These are phyloP conservation scores for Myotisia sp. DNA, from an alignment of 2,329 filamentous ascomycete species.

Conservation along the genomic window DNA sequence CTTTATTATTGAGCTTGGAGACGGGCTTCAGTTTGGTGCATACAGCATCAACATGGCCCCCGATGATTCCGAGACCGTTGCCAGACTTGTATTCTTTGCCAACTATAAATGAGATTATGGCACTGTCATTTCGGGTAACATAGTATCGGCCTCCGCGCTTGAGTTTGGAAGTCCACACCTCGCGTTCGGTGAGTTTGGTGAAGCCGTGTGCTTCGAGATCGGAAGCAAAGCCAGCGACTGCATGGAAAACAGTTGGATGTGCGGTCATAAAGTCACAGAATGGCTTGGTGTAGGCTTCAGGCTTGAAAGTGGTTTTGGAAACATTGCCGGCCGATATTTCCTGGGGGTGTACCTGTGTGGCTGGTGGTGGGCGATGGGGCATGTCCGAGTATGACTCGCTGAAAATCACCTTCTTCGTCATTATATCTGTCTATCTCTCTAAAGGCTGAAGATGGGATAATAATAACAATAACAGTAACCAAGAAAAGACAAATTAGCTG, in stretches of 20 bases:
- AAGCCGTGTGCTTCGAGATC: conserved; percentile 62
- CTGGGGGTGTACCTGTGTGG: no score
- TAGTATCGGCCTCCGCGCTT: conserved; percentile 78
- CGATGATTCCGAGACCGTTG: conserved; percentile 76
- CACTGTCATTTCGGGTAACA: conserved; percentile 69
- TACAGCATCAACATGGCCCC: conserved; percentile 83
- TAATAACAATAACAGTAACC: no score
- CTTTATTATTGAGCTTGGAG: conserved; percentile 66
- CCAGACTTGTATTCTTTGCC: conserved; percentile 69
- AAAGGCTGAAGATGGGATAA: no score
- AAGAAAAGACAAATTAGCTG: no score
- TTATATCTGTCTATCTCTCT: no score
- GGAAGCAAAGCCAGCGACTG: conserved; percentile 62
- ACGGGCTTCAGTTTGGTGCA: conserved; percentile 86
- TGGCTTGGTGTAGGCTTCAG: conserved; percentile 59
- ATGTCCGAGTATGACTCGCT: no score
- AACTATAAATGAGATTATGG: conserved; percentile 71
- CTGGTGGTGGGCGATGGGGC: no score
- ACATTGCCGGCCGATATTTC: no score
- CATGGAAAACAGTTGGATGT: conserved; percentile 89
- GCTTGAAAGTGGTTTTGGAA: conserved; percentile 13
- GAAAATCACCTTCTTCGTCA: no score
- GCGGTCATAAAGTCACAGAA: conserved; percentile 77
- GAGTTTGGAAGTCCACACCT: conserved; percentile 60
- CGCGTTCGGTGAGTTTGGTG: conserved; percentile 58